phyloP scores from a whole-genome alignment of 768 basidiomycete species.

The Boletus tomentosulus region DNA sequence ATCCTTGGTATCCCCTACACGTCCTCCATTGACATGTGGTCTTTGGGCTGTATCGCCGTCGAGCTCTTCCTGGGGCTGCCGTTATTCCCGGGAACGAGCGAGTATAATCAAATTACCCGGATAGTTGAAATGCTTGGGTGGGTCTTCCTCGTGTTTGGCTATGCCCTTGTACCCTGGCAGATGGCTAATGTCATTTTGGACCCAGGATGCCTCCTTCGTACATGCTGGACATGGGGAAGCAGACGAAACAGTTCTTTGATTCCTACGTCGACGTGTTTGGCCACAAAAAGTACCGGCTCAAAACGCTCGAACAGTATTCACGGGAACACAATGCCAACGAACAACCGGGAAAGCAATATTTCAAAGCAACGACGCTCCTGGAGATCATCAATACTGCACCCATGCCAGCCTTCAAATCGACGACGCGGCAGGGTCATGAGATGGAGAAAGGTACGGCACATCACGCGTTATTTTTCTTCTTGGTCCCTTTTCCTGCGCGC shows the following conservation, averaged over 20 bases:
- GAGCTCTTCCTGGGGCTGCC: constrained; percentile 96
- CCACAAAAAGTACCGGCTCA: constrained; percentile 82
- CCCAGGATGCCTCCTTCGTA: constrained; percentile 81
- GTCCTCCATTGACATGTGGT: constrained; percentile 99
- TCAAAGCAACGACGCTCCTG: constrained; percentile 88
- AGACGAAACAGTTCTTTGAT: constrained; percentile 92
- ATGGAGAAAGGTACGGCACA: constrained; percentile 76
- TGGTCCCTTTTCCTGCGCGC: neutral
- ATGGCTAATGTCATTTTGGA: constrained; percentile 3
- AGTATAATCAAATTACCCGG: constrained; percentile 96
- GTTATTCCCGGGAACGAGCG: constrained; percentile 96
- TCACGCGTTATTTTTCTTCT: neutral
- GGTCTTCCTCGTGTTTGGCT: constrained; percentile 29
- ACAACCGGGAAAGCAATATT: constrained; percentile 98
- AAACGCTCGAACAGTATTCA: constrained; percentile 92
- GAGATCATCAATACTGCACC: constrained; percentile 97
- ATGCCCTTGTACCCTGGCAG: neutral
- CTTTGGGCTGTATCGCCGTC: constrained; percentile 95
- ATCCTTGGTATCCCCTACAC: constrained; percentile 93
- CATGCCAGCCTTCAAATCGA: constrained; percentile 80
- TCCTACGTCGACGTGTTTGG: constrained; percentile 66
- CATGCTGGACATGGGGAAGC: constrained; percentile 96
- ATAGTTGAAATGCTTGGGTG: constrained; percentile 99
- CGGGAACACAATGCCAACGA: constrained; percentile 93
- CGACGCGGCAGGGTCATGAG: constrained; percentile 68